Percentiles rank a stretch among this genome's conserved stretches.
Evolutionary conservation across 257 asterid genomes (phyloP).

Genomic region (Salvia rosmarinus): DNA sequence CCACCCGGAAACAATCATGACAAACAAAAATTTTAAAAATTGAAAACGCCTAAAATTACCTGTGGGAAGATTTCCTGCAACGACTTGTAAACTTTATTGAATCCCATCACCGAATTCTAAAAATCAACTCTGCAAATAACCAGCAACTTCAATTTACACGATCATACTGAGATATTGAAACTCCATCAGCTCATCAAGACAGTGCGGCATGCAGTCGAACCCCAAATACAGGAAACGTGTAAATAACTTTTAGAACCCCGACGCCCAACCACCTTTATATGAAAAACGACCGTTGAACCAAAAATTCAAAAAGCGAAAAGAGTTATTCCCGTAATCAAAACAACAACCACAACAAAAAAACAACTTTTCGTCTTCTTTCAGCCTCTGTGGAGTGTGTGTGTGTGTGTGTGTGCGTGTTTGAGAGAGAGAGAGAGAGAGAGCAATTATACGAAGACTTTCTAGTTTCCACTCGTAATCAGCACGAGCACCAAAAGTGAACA

Average conservation of each 20-base stretch:
- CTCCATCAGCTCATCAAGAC: not conserved
- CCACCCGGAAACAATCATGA: not conserved
- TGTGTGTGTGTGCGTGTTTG: not conserved
- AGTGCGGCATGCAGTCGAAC: constrained; percentile 23
- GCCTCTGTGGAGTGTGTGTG: not conserved
- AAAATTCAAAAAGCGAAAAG: not conserved
- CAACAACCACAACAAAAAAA: not conserved
- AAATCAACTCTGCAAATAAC: constrained; percentile 39
- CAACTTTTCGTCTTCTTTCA: constrained; percentile 3
- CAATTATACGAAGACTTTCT: constrained; percentile 10
- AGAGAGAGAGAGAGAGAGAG: not conserved
- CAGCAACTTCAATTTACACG: not conserved
- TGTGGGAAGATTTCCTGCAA: constrained; percentile 53
- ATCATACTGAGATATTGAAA: constrained; percentile 11
- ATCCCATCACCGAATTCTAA: constrained; percentile 43
- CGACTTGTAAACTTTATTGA: constrained; percentile 39
- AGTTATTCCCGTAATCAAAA: constrained; percentile 21
- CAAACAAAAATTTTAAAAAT: not conserved
- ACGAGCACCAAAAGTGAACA: constrained; percentile 9
- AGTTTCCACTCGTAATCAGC: constrained; percentile 2
- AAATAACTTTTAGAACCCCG: constrained; percentile 27
- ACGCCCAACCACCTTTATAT: constrained; percentile 6
- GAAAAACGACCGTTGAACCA: not conserved
- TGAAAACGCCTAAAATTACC: constrained; percentile 37
- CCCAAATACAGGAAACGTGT: constrained; percentile 7